Evolutionary conservation across 805 yeast genomes (phyloP).

Genomic region (Candida parachauliodes): DNA sequence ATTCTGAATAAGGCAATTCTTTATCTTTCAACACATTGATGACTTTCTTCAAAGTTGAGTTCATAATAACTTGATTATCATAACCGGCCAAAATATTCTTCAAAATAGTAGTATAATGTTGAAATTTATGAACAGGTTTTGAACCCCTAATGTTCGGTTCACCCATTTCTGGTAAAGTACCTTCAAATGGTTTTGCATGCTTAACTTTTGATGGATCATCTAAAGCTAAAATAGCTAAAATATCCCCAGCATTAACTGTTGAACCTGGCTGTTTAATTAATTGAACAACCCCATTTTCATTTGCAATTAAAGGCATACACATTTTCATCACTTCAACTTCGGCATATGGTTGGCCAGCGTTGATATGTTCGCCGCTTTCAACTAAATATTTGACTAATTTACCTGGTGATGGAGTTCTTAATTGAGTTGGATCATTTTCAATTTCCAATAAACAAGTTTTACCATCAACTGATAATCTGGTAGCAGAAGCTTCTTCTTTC

Average conservation of each 20-base stretch:
- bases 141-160: slow-evolving; percentile 78
- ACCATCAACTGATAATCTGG: slow-evolving; percentile 91
- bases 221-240: slow-evolving; percentile 86
- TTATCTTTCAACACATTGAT: slow-evolving; percentile 72
- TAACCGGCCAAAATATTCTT: slow-evolving; percentile 82
- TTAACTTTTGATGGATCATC: slow-evolving; percentile 98
- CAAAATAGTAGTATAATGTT: slow-evolving; percentile 55
- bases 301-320: slow-evolving; percentile 96
- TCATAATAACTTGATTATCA: slow-evolving; percentile 94
- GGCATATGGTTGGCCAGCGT: slow-evolving; percentile 90
- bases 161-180: slow-evolving; percentile 87
- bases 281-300: slow-evolving; percentile 90
- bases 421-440: slow-evolving; percentile 97
- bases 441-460: slow-evolving; percentile 91
- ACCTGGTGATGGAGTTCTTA: slow-evolving; percentile 99
- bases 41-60: slow-evolving; percentile 69
- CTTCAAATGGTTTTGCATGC: slow-evolving; percentile 93
- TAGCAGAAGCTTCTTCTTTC: slow-evolving; percentile 96
- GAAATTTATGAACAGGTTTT: slow-evolving; percentile 76
- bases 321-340: slow-evolving; percentile 99
- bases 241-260: slow-evolving; percentile 95
- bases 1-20: slow-evolving; percentile 88
- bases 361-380: slow-evolving; percentile 91
- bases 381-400: slow-evolving; percentile 90
- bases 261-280: slow-evolving; percentile 97